Conservation (phyloP, 148 eudicot species). For the Agrostemma githago region DNA sequence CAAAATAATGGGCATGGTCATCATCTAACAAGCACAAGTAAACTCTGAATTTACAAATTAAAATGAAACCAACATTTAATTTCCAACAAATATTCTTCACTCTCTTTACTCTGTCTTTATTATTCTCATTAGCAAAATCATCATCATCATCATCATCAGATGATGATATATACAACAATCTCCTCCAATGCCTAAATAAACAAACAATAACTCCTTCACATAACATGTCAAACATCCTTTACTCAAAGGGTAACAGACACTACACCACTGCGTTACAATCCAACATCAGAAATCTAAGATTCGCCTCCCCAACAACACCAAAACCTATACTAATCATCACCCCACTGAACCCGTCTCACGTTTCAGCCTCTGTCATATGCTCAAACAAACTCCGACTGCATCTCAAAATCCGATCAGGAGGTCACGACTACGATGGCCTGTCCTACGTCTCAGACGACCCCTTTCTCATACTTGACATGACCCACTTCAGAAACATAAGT, state of each 20-base stretch:
- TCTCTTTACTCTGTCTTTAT: background rate
- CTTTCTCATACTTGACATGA: conserved; percentile 37
- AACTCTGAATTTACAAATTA: too few species aligned
- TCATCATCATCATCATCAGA: background rate
- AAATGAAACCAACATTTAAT: background rate
- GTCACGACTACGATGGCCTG: background rate
- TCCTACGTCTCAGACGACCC: conserved; percentile 30
- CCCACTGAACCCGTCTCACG: background rate
- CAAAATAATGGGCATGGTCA: background rate
- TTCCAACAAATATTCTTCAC: background rate
- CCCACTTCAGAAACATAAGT: conserved; percentile 22
- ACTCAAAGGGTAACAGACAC: background rate
- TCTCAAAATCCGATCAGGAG: background rate
- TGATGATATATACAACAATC: background rate
- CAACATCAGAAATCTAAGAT: conserved; percentile 19
- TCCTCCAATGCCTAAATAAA: background rate
- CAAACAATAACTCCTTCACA: background rate
- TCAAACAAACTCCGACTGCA: background rate
- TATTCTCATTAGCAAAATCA: background rate
- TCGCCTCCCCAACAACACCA: background rate
- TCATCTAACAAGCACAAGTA: too few species aligned
- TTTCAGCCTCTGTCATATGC: background rate
- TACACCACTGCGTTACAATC: conserved; percentile 17
- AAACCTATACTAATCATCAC: background rate
- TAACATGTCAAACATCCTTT: background rate